Base-by-base conservation (phyloP, 352 stramenopile genomes). In the Nothophytophthora sp. region DNA sequence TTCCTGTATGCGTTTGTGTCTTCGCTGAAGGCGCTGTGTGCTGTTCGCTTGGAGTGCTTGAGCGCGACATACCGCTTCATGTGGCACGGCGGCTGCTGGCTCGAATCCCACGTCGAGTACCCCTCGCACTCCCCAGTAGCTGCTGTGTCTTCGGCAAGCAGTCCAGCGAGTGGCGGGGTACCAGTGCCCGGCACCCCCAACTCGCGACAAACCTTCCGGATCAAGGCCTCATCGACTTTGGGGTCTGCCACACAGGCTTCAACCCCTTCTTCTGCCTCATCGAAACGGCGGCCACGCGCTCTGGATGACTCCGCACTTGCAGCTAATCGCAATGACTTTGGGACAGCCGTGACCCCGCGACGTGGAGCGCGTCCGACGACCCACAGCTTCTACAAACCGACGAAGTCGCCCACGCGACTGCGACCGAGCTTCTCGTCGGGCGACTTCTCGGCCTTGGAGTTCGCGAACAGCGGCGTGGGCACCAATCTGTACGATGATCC, bases 1-100 rank as follows among this genome's bases (percentile, higher is more conserved):
- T 77, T 87, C 48, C 44, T 91, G 23, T 79, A 91, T 39, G 62
- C 73, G n/a, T 24, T 87, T 5, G 71, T 82, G 24, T 80, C 73
- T 10, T 54, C 54, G 12, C 53, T 91, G 3, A 89, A 86, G 49
- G 76, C 71, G 5, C 47, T 77, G 24, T 82, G 73, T 30, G 62
- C 67, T 35, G 55, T 70, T 32, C 69, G 77, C 12, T 55, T 91
- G 6, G 73, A 88, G 52, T 87, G 77, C 4, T 46, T 82, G 2
- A 52, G 59, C 23, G 63, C 67, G 5, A 71, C 76, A 10, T 84
- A 84, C 49, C 73, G 76, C 9, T 79, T 73, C 32, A 66, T 74
- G 38, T 87, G 76, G 77, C 73, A 88, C 39, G 63, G 51, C 35
- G 58, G 73, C 15, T 69, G 60, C 8, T 91, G 81, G 81, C 64